Conservation (phyloP, 768 basidiomycete genomes). For the Mycena belliarum region DNA sequence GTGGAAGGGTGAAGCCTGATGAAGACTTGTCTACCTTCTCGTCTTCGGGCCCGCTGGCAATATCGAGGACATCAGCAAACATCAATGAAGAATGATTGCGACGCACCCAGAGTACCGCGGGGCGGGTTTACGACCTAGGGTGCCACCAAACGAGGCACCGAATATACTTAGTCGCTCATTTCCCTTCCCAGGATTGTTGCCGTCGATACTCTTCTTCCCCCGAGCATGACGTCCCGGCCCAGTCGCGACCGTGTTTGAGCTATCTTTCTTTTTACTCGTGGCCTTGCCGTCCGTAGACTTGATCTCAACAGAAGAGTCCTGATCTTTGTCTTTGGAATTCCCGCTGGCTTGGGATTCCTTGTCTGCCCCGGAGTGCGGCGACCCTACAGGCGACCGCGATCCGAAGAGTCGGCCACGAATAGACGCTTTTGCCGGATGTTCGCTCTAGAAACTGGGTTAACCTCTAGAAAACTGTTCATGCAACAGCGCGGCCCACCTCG, state of each 20-base stretch:
- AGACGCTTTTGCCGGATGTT: conserved; percentile 35
- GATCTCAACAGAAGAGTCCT: conserved; percentile 3
- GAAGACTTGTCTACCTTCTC: conserved; percentile 42
- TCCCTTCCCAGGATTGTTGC: conserved; percentile 32
- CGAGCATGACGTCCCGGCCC: conserved; percentile 39
- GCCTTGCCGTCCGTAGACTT: conserved; percentile 10
- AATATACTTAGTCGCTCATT: conserved; percentile 82
- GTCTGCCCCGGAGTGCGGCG: conserved; percentile 19
- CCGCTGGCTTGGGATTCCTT: conserved; percentile 31
- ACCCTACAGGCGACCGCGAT: conserved; percentile 11
- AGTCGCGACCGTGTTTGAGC: conserved; percentile 10
- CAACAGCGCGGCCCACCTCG: conserved; percentile 51
- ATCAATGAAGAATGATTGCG: background rate
- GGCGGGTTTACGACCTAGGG: conserved; percentile 78
- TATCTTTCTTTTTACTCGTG: conserved; percentile 31
- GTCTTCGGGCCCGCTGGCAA: conserved; percentile 37
- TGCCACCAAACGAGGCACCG: conserved; percentile 60
- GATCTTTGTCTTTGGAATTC: conserved; percentile 14
- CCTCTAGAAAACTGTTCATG: conserved; percentile 2
- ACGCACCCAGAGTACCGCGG: conserved; percentile 70
- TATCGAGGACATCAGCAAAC: background rate
- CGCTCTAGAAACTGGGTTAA: conserved; percentile 41
- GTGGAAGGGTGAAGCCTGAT: conserved; percentile 49
- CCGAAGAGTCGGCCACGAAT: conserved; percentile 63
- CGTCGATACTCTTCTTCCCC: conserved; percentile 53